These are phyloP conservation scores for Pseudonectria foliicola DNA, from an alignment of 2,329 filamentous ascomycete genomes.

Conservation along the genomic window DNA sequence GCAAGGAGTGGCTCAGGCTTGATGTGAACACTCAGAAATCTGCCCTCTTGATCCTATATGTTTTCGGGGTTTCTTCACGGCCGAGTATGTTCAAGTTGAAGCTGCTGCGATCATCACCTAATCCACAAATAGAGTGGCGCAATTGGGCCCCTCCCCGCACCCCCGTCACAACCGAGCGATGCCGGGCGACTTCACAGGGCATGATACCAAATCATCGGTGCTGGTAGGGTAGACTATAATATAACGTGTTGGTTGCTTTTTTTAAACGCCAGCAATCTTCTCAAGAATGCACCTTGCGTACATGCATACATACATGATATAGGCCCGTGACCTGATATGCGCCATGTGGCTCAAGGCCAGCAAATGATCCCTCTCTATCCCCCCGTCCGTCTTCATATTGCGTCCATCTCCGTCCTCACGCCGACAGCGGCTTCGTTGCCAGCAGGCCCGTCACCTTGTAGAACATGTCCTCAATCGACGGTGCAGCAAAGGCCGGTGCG, in stretches of 20 bases:
- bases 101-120: conserved; percentile 14
- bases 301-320: too few relatives aligned
- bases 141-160: conserved; percentile 24
- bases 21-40: too few relatives aligned
- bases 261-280: too few relatives aligned
- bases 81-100: too few relatives aligned
- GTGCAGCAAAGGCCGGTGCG: conserved; percentile 60
- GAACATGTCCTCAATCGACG: conserved; percentile 69
- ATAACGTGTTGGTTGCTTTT: too few relatives aligned
- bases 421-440: conserved; percentile 44
- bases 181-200: conserved; percentile 16
- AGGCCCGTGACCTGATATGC: too few relatives aligned
- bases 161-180: conserved; percentile 10
- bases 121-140: conserved; percentile 24
- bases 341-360: too few relatives aligned
- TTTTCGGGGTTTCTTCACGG: too few relatives aligned
- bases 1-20: neutral
- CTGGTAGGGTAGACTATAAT: too few relatives aligned
- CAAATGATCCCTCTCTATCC: conserved; percentile 3
- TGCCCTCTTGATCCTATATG: too few relatives aligned
- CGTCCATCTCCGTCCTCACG: conserved; percentile 14
- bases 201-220: too few relatives aligned
- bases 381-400: conserved; percentile 4
- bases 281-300: too few relatives aligned
- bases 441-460: conserved; percentile 59